Percentiles rank a stretch among this genome's conserved stretches.
Evolutionary conservation across 768 basidiomycete species (phyloP).

Genomic region (Hericium rajendrae): DNA sequence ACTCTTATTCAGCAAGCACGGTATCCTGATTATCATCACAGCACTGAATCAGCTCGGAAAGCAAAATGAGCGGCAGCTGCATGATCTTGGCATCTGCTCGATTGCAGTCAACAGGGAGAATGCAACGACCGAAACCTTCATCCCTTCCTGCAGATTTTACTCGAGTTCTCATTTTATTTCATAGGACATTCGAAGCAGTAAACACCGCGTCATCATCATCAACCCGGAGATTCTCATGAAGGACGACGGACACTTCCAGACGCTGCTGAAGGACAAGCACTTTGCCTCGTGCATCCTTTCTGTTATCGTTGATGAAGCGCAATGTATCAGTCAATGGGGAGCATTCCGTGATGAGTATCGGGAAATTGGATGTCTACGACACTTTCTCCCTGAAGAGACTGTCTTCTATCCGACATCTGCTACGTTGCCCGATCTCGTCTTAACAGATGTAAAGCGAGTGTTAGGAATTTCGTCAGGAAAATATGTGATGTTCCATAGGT

Average conservation of each 20-base stretch:
- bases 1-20: neutral
- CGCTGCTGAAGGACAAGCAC: slow-evolving; percentile 14
- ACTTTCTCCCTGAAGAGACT: slow-evolving; percentile 20
- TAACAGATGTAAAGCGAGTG: slow-evolving; percentile 15
- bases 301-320: slow-evolving; percentile 30
- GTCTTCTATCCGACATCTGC: slow-evolving; percentile 26
- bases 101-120: neutral
- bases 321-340: slow-evolving; percentile 31
- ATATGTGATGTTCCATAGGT: slow-evolving; percentile 9
- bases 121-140: neutral
- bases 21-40: neutral
- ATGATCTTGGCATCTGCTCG: neutral
- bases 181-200: slow-evolving; percentile 19
- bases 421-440: slow-evolving; percentile 20
- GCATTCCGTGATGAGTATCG: slow-evolving; percentile 27
- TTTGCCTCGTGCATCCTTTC: slow-evolving; percentile 19
- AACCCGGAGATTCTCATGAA: slow-evolving; percentile 22
- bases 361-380: slow-evolving; percentile 17
- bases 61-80: neutral
- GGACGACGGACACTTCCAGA: slow-evolving; percentile 13
- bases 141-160: too few relatives aligned
- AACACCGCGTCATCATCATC: slow-evolving; percentile 20
- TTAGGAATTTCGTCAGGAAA: slow-evolving; percentile 15
- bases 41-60: neutral
- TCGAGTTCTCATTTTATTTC: too few relatives aligned